Conservation (phyloP, 2,329 filamentous ascomycete genomes). For the Zymoseptoria brevis region DNA sequence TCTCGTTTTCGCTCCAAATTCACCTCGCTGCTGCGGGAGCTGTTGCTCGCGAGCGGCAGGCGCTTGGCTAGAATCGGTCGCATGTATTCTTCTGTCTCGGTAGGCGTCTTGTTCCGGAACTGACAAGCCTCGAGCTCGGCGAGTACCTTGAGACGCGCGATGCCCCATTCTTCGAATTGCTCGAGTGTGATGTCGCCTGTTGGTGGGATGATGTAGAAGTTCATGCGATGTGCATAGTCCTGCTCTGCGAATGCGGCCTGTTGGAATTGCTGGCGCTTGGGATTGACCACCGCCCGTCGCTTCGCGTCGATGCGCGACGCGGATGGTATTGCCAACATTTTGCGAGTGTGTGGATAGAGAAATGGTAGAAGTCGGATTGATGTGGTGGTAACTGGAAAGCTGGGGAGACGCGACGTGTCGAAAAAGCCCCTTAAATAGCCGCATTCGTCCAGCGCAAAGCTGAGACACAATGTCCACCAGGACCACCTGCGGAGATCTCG, state of each 20-base stretch:
- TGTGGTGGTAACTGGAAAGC: neutral
- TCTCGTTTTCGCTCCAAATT: conserved; percentile 79
- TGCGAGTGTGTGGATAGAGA: conserved; percentile 2
- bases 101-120: conserved; percentile 80
- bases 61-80: conserved; percentile 80
- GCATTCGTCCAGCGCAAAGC: neutral
- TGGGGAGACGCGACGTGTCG: too few relatives aligned
- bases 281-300: conserved; percentile 65
- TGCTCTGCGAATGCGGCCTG: conserved; percentile 66
- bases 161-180: conserved; percentile 98
- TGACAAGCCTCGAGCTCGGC: conserved; percentile 88
- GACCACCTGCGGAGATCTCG: neutral
- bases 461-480: neutral
- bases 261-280: conserved; percentile 82
- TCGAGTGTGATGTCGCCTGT: conserved; percentile 93
- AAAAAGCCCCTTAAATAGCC: neutral
- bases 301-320: conserved; percentile 52
- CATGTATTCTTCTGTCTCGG: conserved; percentile 78
- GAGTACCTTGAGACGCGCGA: conserved; percentile 78
- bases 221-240: conserved; percentile 77
- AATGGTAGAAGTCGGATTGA: neutral
- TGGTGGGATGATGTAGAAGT: conserved; percentile 82
- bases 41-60: conserved; percentile 70
- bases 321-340: conserved; percentile 24
- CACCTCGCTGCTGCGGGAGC: conserved; percentile 51